These are phyloP conservation scores for Ministeria vibrans DNA, from an alignment of 78 protist species.

Conservation along the genomic window DNA sequence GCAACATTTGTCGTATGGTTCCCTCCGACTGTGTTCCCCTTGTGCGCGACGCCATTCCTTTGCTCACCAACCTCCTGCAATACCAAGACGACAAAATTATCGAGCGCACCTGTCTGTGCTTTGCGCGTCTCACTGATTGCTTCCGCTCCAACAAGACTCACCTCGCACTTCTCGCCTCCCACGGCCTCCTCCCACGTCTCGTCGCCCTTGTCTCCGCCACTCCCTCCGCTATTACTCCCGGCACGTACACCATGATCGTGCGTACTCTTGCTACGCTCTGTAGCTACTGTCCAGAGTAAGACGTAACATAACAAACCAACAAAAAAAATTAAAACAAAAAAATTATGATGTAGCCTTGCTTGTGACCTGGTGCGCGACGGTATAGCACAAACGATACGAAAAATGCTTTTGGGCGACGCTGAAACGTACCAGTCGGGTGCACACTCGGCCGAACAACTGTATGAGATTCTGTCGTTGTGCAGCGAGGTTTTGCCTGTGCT, in stretches of 20 bases:
- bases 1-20: conserved; percentile 45
- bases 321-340: no score
- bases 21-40: conserved; percentile 50
- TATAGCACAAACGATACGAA: neutral
- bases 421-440: neutral
- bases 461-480: neutral
- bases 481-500: neutral
- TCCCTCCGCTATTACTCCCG: neutral
- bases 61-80: conserved; percentile 40
- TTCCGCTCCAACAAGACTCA: neutral
- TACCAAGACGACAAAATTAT: conserved; percentile 36
- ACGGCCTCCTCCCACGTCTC: neutral
- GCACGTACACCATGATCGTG: conserved; percentile 20
- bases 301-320: no score
- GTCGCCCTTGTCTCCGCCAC: neutral
- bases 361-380: neutral
- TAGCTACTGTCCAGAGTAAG: neutral
- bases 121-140: conserved; percentile 14
- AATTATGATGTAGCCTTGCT: no score
- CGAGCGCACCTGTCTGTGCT: conserved; percentile 31
- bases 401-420: neutral
- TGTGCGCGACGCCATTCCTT: conserved; percentile 59
- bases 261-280: neutral
- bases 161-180: neutral
- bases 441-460: conserved; percentile 7